A percentile compares a stretch with the other conserved stretches of the same genome.
These are phyloP conservation scores for Aspergillus puulaauensis DNA, from an alignment of 2,329 filamentous ascomycete species.

Conservation along the genomic window DNA sequence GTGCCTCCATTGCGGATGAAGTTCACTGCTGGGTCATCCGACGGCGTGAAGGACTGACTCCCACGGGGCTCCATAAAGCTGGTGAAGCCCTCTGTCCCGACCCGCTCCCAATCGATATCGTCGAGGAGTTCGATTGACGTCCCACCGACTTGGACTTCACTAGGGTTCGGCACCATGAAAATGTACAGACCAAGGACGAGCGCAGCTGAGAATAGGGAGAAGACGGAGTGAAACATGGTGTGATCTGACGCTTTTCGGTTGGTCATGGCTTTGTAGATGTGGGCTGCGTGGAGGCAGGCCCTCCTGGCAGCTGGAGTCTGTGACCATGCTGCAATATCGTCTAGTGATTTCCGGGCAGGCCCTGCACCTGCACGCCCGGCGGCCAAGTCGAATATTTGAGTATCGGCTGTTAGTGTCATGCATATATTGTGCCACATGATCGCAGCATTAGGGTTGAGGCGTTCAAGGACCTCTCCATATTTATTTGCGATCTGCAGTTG, in stretches of 20 bases:
- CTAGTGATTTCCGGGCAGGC: conserved; percentile 49
- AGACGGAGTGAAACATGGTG: conserved; percentile 51
- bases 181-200: conserved; percentile 54
- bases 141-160: conserved; percentile 25
- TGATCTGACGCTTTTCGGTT: conserved; percentile 55
- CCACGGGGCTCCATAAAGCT: conserved; percentile 36
- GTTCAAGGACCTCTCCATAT: conserved; percentile 44
- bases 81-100: conserved; percentile 49
- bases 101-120: conserved; percentile 50
- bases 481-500: conserved; percentile 31
- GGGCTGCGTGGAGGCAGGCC: conserved; percentile 53
- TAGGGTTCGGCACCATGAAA: conserved; percentile 44
- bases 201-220: conserved; percentile 52
- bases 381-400: conserved; percentile 54
- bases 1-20: conserved; percentile 53
- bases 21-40: conserved; percentile 33
- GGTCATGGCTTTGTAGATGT: conserved; percentile 52
- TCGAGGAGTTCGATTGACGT: conserved; percentile 47
- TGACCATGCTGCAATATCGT: conserved; percentile 53
- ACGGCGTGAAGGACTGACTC: conserved; percentile 25
- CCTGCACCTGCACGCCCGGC: conserved; percentile 50
- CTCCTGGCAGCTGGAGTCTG: conserved; percentile 51
- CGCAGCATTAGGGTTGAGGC: conserved; percentile 50
- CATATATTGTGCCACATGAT: conserved; percentile 56
- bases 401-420: conserved; percentile 53